Base-by-base conservation (phyloP, 495 filamentous ascomycete species). In the Hypoxylon cercidicola region DNA sequence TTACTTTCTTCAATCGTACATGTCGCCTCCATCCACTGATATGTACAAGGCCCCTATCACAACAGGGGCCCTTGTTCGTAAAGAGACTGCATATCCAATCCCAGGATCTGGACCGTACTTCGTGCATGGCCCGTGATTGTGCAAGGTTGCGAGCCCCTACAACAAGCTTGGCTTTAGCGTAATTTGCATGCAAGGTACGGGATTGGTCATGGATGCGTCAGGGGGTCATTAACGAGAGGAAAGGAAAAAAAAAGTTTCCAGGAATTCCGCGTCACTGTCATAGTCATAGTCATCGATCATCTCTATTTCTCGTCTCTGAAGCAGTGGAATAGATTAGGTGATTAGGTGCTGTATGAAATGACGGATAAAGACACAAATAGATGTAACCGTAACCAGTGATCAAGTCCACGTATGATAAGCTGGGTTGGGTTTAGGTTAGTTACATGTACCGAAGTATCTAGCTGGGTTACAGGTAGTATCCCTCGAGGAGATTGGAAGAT, bases 21-120 rank as follows among this genome's bases (percentile, higher is more conserved):
- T 30, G 20, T 19, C 19, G 11, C 46, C 37, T 46, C 50, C 34
- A 30, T 44, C 37, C 20, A 44, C 56, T 56, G 30, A 57, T 46
- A 40, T 53, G 55, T 51, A 54, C 41, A 48, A 64, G 40, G 43
- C 39, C 55, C 51, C 43, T 56, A 68, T 68, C 64, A 63, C 59
- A 21, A 44, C 64, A 64, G 45, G 65, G 65, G 60, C 49, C 65
- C 65, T 68, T 55, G 60, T 59, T 49, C 8, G 35, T 23, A 53
- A 25, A 62, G 55, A 63, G 54, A 19, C 9, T 68, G 59, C 65
- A 60, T 64, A 48, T 60, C 65, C 60, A 68, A 68, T 68, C 65
- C 65, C 60, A 51, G 65, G 60, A 63, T 63, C 64, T 68, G 55
- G 59, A 56, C 55, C 54, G 50, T 21, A 62, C 50, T 55, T 52